Conservation (phyloP, 352 stramenopile genomes). For the Phytophthora pluvialis region DNA sequence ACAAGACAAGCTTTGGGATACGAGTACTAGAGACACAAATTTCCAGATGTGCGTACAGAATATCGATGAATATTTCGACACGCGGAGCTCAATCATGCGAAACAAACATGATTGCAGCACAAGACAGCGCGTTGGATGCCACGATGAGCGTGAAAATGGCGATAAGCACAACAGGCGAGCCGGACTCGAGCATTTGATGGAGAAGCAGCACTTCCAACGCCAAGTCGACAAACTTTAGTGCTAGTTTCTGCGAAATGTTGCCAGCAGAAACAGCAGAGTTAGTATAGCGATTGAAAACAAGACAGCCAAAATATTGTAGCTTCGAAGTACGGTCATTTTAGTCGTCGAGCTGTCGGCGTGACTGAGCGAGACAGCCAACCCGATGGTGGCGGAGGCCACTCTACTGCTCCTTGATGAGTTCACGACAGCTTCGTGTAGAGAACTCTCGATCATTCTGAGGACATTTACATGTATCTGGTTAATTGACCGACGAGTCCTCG, state of each 20-base stretch:
- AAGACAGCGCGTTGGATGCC: conserved; percentile 17
- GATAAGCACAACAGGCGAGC: conserved; percentile 9
- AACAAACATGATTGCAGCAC: conserved; percentile 21
- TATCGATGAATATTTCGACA: conserved; percentile 33
- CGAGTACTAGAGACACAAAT: background rate
- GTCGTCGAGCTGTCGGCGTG: too few relatives aligned
- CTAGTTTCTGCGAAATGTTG: conserved; percentile 18
- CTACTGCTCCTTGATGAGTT: too few relatives aligned
- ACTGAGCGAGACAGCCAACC: too few relatives aligned
- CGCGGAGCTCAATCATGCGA: conserved; percentile 15
- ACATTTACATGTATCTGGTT: background rate
- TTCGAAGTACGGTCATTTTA: too few relatives aligned
- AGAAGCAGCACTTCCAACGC: conserved; percentile 21
- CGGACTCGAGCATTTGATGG: conserved; percentile 26
- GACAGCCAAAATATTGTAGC: background rate
- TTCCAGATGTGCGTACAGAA: conserved; percentile 19
- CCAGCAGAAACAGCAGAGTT: too few relatives aligned
- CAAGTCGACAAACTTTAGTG: conserved; percentile 27
- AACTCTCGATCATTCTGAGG: background rate
- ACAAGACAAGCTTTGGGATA: conserved; percentile 1
- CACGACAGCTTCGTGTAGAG: too few relatives aligned
- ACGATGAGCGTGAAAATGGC: conserved; percentile 25
- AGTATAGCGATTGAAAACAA: background rate
- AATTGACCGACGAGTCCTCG: background rate
- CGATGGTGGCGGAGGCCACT: too few relatives aligned